phyloP scores from a whole-genome alignment of 306 rosid species.

The Prosopis cineraria region DNA sequence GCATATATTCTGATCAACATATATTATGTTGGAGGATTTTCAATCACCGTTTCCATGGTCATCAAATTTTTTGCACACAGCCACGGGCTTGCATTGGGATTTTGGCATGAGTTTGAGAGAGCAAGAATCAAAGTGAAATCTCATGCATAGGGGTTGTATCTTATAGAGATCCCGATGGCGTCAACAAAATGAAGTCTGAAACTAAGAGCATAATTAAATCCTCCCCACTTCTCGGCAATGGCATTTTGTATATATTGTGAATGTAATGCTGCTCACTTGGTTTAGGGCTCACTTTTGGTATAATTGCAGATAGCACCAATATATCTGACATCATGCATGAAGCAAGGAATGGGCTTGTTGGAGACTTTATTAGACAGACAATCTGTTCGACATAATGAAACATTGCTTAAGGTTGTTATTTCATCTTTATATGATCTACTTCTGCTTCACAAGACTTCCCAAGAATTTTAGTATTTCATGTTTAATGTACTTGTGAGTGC shows the following conservation, averaged over 20 bases:
- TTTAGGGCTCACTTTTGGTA: slow-evolving; percentile 27
- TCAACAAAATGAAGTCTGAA: neutral
- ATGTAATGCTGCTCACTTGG: slow-evolving; percentile 33
- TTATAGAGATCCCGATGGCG: neutral
- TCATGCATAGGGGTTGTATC: slow-evolving; percentile 11
- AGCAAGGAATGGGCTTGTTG: slow-evolving; percentile 89
- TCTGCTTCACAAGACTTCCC: slow-evolving; percentile 23
- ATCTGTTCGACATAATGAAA: slow-evolving; percentile 69
- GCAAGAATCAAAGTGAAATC: slow-evolving; percentile 13
- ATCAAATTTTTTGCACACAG: slow-evolving; percentile 15
- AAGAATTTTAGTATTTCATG: slow-evolving; percentile 15
- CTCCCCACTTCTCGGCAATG: neutral
- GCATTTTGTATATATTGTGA: slow-evolving; percentile 11
- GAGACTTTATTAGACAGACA: slow-evolving; percentile 76
- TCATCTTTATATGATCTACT: slow-evolving; percentile 24
- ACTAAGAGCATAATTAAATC: slow-evolving; percentile 3
- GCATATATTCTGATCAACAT: slow-evolving; percentile 25
- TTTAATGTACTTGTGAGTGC: slow-evolving; percentile 38
- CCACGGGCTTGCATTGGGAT: slow-evolving; percentile 3
- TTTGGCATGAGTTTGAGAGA: slow-evolving; percentile 23
- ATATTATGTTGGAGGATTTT: slow-evolving; percentile 23
- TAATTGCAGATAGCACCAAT: slow-evolving; percentile 91
- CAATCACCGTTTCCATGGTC: neutral
- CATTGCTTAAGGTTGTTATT: slow-evolving; percentile 73
- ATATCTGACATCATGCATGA: slow-evolving; percentile 88